Evolutionary conservation across 2,329 filamentous ascomycete species (phyloP).

Genomic region (Pezicula carpinea): DNA sequence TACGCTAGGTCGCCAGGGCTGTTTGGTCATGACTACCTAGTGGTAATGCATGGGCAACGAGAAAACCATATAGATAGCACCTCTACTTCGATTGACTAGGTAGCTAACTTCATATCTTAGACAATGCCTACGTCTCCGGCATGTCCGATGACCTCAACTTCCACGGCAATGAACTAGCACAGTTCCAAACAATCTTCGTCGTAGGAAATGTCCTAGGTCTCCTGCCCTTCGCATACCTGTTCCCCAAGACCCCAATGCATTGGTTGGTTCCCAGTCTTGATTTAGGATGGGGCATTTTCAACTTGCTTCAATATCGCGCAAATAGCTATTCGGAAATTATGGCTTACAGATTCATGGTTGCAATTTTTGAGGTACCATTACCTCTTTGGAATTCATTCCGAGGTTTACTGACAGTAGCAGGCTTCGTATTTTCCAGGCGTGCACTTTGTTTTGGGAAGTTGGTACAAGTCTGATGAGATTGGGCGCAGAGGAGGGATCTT

Average conservation of each 20-base stretch:
- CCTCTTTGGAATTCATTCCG: background rate
- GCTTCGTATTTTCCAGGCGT: slow-evolving; percentile 27
- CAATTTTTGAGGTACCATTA: slow-evolving; percentile 40
- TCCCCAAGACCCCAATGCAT: slow-evolving; percentile 18
- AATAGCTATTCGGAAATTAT: slow-evolving; percentile 43
- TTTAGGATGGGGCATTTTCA: slow-evolving; percentile 19
- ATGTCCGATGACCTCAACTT: slow-evolving; percentile 37
- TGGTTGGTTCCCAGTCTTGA: slow-evolving; percentile 16
- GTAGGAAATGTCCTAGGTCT: slow-evolving; percentile 16
- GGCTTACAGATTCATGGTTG: slow-evolving; percentile 48
- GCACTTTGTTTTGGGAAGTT: slow-evolving; percentile 27
- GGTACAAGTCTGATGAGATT: slow-evolving; percentile 26
- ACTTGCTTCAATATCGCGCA: slow-evolving; percentile 25
- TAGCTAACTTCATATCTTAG: slow-evolving; percentile 22
- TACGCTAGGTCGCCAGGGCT: too few species aligned
- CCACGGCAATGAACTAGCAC: slow-evolving; percentile 44
- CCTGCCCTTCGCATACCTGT: slow-evolving; percentile 20
- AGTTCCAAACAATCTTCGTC: slow-evolving; percentile 17
- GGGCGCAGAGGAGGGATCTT: slow-evolving; percentile 6
- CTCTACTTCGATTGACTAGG: background rate
- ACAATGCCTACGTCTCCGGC: slow-evolving; percentile 22
- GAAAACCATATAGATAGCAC: too few species aligned
- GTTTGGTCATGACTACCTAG: too few species aligned
- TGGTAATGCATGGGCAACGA: too few species aligned
- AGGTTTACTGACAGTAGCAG: slow-evolving; percentile 4